These are phyloP conservation scores for Pichia cephalocereana DNA, from an alignment of 805 yeast species.

Conservation along the genomic window DNA sequence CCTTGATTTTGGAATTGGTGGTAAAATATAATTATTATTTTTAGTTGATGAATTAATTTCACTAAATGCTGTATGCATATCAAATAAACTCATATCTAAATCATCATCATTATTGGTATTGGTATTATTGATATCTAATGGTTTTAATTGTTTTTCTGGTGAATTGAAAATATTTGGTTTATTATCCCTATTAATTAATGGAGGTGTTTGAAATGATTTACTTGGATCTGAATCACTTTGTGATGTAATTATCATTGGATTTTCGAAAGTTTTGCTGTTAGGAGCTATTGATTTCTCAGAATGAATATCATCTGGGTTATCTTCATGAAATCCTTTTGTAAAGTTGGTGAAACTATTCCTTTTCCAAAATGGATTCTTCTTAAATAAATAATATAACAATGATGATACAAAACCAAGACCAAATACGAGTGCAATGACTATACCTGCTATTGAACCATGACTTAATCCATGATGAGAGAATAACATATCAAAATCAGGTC, in stretches of 20 bases:
- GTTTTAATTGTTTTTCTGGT: neutral
- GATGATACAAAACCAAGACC: slow-evolving; percentile 13
- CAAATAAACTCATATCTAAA: slow-evolving; percentile 7
- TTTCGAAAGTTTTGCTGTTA: neutral
- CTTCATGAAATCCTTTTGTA: too few relatives aligned
- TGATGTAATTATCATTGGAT: neutral
- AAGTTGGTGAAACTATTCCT: too few relatives aligned
- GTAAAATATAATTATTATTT: slow-evolving; percentile 3
- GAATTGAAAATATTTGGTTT: slow-evolving; percentile 1
- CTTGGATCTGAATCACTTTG: neutral
- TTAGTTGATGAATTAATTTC: slow-evolving; percentile 3
- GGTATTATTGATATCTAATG: neutral
- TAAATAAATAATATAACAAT: slow-evolving; percentile 11
- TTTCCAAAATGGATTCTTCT: neutral
- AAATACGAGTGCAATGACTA: slow-evolving; percentile 19
- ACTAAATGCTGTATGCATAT: slow-evolving; percentile 10
- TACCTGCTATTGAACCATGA: slow-evolving; percentile 23
- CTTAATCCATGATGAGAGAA: slow-evolving; percentile 2
- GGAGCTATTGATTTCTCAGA: neutral
- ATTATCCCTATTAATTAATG: slow-evolving; percentile 1
- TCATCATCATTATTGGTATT: neutral
- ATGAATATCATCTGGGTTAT: neutral
- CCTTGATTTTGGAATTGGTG: slow-evolving; percentile 14
- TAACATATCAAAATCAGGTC: slow-evolving; percentile 4
- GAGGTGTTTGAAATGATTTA: neutral